These are phyloP conservation scores for Kwoniella bestiolae DNA, from an alignment of 768 basidiomycete species.

Conservation along the genomic window DNA sequence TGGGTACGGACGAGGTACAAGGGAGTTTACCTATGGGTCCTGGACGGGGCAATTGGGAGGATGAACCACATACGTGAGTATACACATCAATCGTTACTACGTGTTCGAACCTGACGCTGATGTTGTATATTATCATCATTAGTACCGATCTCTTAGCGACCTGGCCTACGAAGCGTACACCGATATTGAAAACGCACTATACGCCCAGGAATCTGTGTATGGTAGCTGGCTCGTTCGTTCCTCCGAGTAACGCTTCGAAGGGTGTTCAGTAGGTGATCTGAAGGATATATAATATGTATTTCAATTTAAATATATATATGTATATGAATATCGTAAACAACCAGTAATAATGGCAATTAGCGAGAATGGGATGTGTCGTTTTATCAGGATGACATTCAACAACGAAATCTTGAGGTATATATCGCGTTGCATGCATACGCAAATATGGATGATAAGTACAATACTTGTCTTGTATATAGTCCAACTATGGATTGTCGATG, in stretches of 20 bases:
- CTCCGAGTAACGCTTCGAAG: constrained; percentile 37
- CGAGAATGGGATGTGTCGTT: no score
- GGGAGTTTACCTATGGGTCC: constrained; percentile 29
- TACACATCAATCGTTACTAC: constrained; percentile 48
- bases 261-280: neutral
- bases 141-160: constrained; percentile 86
- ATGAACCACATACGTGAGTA: constrained; percentile 55
- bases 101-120: neutral
- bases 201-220: constrained; percentile 92
- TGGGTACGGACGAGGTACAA: constrained; percentile 7
- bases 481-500: no score
- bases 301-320: neutral
- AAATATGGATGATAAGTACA: no score
- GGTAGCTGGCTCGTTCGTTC: constrained; percentile 68
- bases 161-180: constrained; percentile 94
- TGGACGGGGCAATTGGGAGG: constrained; percentile 22
- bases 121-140: no score
- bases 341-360: no score
- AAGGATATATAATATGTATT: neutral
- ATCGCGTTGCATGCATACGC: no score
- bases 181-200: constrained; percentile 88
- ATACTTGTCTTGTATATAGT: no score
- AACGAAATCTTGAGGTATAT: no score
- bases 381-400: no score
- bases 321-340: no score